phyloP scores from a whole-genome alignment of 192 early-diverging fungal genomes.

The Coemansia asiatica region DNA sequence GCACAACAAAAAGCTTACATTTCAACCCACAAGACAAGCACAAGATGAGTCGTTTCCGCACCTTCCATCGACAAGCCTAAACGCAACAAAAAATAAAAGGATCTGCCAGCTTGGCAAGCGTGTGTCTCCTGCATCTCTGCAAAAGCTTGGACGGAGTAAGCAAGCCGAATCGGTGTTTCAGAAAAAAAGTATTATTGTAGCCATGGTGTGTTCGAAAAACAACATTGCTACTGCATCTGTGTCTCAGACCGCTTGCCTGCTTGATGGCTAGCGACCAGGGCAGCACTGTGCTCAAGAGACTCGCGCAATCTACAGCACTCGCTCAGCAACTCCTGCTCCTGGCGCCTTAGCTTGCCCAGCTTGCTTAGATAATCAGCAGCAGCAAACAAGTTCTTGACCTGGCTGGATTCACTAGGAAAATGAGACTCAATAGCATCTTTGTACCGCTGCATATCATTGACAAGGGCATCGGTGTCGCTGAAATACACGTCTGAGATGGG shows the following conservation, averaged over 20 bases:
- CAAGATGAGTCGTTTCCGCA: not conserved
- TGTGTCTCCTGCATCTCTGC: not conserved
- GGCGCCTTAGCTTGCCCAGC: constrained; percentile 15
- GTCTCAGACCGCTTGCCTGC: not conserved
- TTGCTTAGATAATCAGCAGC: constrained; percentile 14
- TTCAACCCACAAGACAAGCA: not conserved
- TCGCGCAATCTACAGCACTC: constrained; percentile 33
- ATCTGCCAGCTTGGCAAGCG: not conserved
- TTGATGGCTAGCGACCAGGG: constrained; percentile 28
- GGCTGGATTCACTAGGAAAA: constrained; percentile 9
- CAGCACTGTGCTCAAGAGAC: constrained; percentile 32
- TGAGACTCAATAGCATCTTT: constrained; percentile 14
- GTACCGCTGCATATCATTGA: constrained; percentile 30
- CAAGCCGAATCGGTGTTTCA: not conserved
- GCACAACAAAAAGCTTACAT: no score
- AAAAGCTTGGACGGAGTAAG: no score
- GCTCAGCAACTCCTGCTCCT: constrained; percentile 35
- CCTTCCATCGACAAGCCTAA: not conserved
- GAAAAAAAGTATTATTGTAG: not conserved
- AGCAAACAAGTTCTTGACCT: constrained; percentile 12
- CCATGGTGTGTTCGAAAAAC: not conserved
- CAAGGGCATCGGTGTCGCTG: constrained; percentile 20
- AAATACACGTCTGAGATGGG: constrained; percentile 34
- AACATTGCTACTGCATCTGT: not conserved
- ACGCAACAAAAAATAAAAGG: no score